Percentiles rank a stretch among this genome's conserved stretches.
phyloP scores from a whole-genome alignment of 352 stramenopile species.

The Stephanocyclus meneghinianus region DNA sequence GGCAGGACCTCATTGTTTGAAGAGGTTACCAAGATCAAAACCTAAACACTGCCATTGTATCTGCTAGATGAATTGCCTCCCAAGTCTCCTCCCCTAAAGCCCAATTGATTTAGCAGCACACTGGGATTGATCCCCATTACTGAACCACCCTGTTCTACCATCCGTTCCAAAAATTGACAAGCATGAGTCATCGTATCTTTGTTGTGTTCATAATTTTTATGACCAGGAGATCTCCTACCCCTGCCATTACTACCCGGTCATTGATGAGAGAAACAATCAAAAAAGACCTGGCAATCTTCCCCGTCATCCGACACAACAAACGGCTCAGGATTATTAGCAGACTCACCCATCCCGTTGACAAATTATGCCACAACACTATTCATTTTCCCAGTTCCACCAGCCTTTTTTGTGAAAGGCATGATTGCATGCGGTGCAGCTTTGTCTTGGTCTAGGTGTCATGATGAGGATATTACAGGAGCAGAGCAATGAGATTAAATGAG shows the following conservation, averaged over 20 bases:
- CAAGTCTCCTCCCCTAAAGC: slow-evolving; percentile 3
- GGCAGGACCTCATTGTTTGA: slow-evolving; percentile 1
- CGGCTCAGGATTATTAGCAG: slow-evolving; percentile 36
- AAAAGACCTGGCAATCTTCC: slow-evolving; percentile 23
- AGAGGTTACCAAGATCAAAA: slow-evolving; percentile 1
- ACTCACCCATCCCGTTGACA: slow-evolving; percentile 33
- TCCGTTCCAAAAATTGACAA: slow-evolving; percentile 9
- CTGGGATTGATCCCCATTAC: slow-evolving; percentile 3
- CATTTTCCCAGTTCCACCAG: slow-evolving; percentile 57
- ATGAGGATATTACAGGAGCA: too few relatives aligned
- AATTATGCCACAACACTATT: slow-evolving; percentile 44
- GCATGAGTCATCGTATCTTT: background rate
- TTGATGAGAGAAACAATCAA: slow-evolving; percentile 21
- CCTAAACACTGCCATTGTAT: background rate
- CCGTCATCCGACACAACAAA: slow-evolving; percentile 25
- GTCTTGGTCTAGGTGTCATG: too few relatives aligned
- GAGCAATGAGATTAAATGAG: too few relatives aligned
- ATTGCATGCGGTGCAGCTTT: slow-evolving; percentile 34
- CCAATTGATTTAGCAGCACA: slow-evolving; percentile 8
- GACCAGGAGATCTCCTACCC: background rate
- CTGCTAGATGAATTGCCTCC: background rate
- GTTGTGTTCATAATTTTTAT: background rate
- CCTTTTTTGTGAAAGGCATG: slow-evolving; percentile 52
- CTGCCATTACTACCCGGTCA: background rate
- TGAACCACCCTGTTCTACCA: slow-evolving; percentile 5